Base-by-base conservation (phyloP, 805 yeast genomes). In the Wickerhamiella allomyrinae region DNA sequence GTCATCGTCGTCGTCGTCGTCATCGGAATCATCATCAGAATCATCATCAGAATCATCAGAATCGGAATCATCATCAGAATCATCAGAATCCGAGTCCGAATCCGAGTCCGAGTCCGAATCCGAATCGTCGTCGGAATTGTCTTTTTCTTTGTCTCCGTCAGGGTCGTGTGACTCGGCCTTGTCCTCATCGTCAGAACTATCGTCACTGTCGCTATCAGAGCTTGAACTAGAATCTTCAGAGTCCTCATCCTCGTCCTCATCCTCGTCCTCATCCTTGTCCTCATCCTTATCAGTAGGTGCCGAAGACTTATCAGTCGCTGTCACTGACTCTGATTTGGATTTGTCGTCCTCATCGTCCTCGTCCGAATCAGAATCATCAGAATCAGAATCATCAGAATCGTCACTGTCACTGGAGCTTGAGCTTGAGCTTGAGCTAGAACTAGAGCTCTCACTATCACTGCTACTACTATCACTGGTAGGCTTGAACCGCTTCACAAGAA, bases 401-500 rank as follows among this genome's bases (percentile, higher is more conserved):
- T 45, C 41, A 33, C 44, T 35, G 14, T 53, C 46, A 17, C 47
- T 49, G 14, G 62, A 57, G 46, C 45, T 51, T 6, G 57, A 50
- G 41, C 41, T 49, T 19, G 57, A 48, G 42, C 46, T 40, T 15
- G 63, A 56, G 46, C 45, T 52, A 10, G 60, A 50, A 41, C 43
- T 51, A 33, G 57, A 49, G 25, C 44, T 50, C 6, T 58, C 50
- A 27, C 43, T 47, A 11, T 57, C 49, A 24, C 48, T 52, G 41
- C 57, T 49, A 35, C 46, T 46, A 8, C 56, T 49, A 19, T 37
- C 33, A 11, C 25, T 34, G 10, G 21, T 42, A 2, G 37, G 13
- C 41, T 48, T 47, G 49, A 47, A 54, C 15, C 54, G 46, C 44
- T 53, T 53, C 27, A 43, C 45, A 17, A 54, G 45, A 5, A 45